These are phyloP conservation scores for Microbotryum scabiosae DNA, from an alignment of 1,284 basidiomycete species.

Conservation along the genomic window DNA sequence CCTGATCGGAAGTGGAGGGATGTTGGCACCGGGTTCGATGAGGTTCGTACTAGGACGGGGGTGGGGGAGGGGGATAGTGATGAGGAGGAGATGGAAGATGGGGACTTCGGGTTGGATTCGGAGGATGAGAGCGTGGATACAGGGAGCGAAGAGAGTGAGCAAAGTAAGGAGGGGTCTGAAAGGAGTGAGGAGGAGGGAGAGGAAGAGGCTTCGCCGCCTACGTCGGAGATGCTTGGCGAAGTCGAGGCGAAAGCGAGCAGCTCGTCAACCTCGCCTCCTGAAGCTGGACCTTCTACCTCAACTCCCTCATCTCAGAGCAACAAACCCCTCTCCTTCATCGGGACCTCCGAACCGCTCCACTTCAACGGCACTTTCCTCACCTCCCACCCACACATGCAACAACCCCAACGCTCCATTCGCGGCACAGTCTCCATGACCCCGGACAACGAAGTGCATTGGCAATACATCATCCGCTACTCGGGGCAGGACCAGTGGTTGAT, in stretches of 20 bases:
- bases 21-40: background rate
- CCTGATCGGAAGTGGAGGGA: background rate
- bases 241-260: background rate
- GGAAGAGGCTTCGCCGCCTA: background rate
- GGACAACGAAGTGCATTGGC: slow-evolving; percentile 10
- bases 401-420: slow-evolving; percentile 7
- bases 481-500: slow-evolving; percentile 23
- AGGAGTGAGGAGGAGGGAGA: background rate
- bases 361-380: slow-evolving; percentile 12
- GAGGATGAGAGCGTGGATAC: background rate
- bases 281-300: background rate
- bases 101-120: background rate
- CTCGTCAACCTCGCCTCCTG: background rate
- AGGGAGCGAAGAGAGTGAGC: background rate
- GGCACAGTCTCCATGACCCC: slow-evolving; percentile 13
- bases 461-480: slow-evolving; percentile 13
- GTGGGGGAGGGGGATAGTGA: background rate
- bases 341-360: slow-evolving; percentile 11
- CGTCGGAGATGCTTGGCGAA: background rate
- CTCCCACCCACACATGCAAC: background rate
- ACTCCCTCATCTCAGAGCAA: background rate
- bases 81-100: background rate
- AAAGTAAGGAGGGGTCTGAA: background rate
- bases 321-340: slow-evolving; percentile 7
- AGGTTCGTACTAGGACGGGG: background rate